Evolutionary conservation across 2,329 filamentous ascomycete species (phyloP).

Genomic region (Orbilia blumenaviensis): DNA sequence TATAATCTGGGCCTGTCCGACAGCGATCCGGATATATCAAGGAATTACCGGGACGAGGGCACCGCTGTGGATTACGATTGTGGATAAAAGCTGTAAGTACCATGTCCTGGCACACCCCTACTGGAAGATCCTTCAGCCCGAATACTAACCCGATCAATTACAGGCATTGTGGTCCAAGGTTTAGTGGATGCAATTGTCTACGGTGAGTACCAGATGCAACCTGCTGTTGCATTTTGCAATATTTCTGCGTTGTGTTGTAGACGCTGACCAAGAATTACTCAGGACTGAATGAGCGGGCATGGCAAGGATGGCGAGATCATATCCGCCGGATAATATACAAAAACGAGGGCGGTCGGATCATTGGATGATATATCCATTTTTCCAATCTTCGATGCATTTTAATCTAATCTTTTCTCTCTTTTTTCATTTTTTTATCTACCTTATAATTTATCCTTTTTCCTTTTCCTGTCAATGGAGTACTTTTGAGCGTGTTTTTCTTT

Average conservation of each 20-base stretch:
- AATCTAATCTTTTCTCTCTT: background rate
- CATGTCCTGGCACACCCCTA: background rate
- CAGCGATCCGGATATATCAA: conserved; percentile 62
- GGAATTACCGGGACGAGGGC: conserved; percentile 59
- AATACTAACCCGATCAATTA: background rate
- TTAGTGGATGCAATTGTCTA: conserved; percentile 63
- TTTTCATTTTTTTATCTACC: background rate
- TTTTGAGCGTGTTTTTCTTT: conserved; percentile 10
- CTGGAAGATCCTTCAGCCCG: background rate
- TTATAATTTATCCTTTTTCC: conserved; percentile 16
- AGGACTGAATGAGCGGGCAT: conserved; percentile 54
- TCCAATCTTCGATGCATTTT: conserved; percentile 12
- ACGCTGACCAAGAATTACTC: background rate
- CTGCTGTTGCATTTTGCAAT: conserved; percentile 16
- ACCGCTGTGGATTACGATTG: conserved; percentile 60
- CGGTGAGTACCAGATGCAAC: conserved; percentile 55
- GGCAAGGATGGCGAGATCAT: conserved; percentile 54
- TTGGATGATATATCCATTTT: conserved; percentile 32
- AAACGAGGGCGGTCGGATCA: conserved; percentile 35
- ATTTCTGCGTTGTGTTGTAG: conserved; percentile 19
- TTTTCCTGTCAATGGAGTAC: background rate
- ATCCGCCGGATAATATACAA: conserved; percentile 43
- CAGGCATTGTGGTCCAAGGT: conserved; percentile 62
- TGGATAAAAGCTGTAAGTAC: conserved; percentile 59
- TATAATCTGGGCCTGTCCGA: conserved; percentile 63